Conservation (phyloP, 2,329 filamentous ascomycete genomes). For the Calonectria pseudoreteaudii region DNA sequence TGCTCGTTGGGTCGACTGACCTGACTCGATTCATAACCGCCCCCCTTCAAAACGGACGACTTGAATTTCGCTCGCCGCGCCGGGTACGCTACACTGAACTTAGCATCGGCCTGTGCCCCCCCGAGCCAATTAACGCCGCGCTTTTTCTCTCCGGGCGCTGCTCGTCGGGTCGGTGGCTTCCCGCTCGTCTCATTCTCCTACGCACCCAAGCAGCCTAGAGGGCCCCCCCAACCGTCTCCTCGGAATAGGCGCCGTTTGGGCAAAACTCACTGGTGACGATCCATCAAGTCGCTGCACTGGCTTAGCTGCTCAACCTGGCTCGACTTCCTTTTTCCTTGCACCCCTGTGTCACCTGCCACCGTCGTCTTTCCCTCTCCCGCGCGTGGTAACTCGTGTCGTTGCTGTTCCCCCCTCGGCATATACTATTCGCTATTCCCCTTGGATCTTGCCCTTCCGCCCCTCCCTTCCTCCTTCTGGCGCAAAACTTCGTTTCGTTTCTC, state of each 20-base stretch:
- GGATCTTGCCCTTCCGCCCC: neutral
- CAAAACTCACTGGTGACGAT: neutral
- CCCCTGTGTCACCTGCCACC: slow-evolving; percentile 22
- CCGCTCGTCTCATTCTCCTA: neutral
- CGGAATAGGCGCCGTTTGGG: slow-evolving; percentile 21
- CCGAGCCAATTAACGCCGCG: slow-evolving; percentile 16
- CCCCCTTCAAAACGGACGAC: slow-evolving; percentile 20
- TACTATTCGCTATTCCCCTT: neutral
- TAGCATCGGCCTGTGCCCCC: slow-evolving; percentile 8
- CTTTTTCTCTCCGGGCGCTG: slow-evolving; percentile 5
- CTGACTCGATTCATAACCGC: slow-evolving; percentile 38
- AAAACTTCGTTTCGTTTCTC: slow-evolving; percentile 11
- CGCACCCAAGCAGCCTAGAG: slow-evolving; percentile 8
- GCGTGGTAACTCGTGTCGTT: neutral
- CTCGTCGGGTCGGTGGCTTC: neutral
- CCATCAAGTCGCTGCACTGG: neutral
- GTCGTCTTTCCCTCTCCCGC: neutral
- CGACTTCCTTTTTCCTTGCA: slow-evolving; percentile 1
- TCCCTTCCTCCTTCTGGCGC: neutral
- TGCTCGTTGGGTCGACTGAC: slow-evolving; percentile 37
- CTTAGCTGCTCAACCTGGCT: slow-evolving; percentile 4
- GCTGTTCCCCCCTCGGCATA: neutral
- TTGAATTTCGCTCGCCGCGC: slow-evolving; percentile 23
- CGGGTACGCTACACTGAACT: slow-evolving; percentile 26
- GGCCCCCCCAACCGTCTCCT: slow-evolving; percentile 13